These are phyloP conservation scores for Trametes hirsuta DNA, from an alignment of 1,284 basidiomycete species.

Conservation along the genomic window DNA sequence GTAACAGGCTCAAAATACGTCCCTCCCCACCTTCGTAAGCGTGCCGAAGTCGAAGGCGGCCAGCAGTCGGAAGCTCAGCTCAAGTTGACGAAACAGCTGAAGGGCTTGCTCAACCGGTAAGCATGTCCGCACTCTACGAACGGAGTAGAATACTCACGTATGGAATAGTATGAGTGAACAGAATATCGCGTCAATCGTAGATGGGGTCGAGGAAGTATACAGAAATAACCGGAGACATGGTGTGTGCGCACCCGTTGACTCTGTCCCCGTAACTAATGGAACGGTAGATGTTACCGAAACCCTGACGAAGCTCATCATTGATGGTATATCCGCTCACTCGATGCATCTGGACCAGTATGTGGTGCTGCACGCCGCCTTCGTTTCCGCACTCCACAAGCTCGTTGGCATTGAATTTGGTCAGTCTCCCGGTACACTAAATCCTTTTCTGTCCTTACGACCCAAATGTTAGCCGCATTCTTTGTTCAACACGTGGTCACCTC, in stretches of 20 bases:
- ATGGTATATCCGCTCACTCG: slow-evolving; percentile 82
- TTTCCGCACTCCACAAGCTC: slow-evolving; percentile 83
- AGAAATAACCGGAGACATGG: slow-evolving; percentile 82
- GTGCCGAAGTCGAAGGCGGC: slow-evolving; percentile 33
- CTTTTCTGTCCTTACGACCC: not conserved
- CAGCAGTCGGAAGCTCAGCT: slow-evolving; percentile 53
- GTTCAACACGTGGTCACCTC: slow-evolving; percentile 68
- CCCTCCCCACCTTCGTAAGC: slow-evolving; percentile 65
- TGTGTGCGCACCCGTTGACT: slow-evolving; percentile 36
- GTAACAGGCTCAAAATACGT: slow-evolving; percentile 53
- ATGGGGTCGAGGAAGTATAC: slow-evolving; percentile 81
- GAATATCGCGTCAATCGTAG: slow-evolving; percentile 84
- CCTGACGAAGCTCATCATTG: slow-evolving; percentile 79
- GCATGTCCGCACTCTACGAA: slow-evolving; percentile 15
- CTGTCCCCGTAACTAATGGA: not conserved
- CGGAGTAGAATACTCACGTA: not conserved
- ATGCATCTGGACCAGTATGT: slow-evolving; percentile 91
- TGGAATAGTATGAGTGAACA: slow-evolving; percentile 80
- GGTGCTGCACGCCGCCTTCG: slow-evolving; percentile 87
- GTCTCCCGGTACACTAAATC: slow-evolving; percentile 29
- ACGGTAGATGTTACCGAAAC: slow-evolving; percentile 79
- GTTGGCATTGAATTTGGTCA: slow-evolving; percentile 91
- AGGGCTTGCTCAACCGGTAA: slow-evolving; percentile 88
- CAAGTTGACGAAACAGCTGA: slow-evolving; percentile 80
- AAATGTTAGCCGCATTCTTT: slow-evolving; percentile 70